Evolutionary conservation across 2,329 filamentous ascomycete species (phyloP), one percentile per base, ranked within the genome.

Genomic region (Hymenoscyphus salicellus): DNA sequence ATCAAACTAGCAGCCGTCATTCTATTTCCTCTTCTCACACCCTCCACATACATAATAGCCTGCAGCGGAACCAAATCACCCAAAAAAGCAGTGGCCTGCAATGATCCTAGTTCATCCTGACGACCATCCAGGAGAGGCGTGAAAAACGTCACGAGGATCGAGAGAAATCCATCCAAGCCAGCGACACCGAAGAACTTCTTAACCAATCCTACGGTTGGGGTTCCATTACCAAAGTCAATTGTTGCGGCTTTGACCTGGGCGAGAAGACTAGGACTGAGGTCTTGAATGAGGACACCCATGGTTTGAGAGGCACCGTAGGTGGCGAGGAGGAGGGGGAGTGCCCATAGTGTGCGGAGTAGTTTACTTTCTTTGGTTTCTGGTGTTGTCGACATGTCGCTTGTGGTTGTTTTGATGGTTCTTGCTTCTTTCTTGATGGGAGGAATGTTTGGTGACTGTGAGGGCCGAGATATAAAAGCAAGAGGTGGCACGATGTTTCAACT

Each of bases 31-130:
- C 72, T 66, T 36, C 75, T 67, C 16, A 66, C 62, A 10, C 70
- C 65, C 59, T 76, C 75, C 30, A 77, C 65, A 36, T 71, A 67
- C 68, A 69, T 72, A 43, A 77, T 74, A 0, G 69, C 65, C 28
- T 73, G 71, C 7, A 76, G n/a, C 0, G 72, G 68, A 20, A 70
- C 62, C 6, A 75, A 41, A 58, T 76, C 74, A 36, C 58, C 66
- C 0, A 74, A 28, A 55, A 76, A 73, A 5, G 68, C 67, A 33
- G 72, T 60, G 7, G 56, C 63, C 59, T 75, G 75, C 5, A 69
- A n/a, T 26, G 55, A 62, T 7, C 66, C 61, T 3, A 65, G 11
- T 20, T 62, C 52, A 61, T 72, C 69, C 26, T 66, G 63, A 5
- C 62, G 43, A 33, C 66, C 69, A 23, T 52, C 46, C 38, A 71